These are phyloP conservation scores for Pseudogymnoascus sp. DNA, from an alignment of 2,329 filamentous ascomycete species.

Conservation along the genomic window DNA sequence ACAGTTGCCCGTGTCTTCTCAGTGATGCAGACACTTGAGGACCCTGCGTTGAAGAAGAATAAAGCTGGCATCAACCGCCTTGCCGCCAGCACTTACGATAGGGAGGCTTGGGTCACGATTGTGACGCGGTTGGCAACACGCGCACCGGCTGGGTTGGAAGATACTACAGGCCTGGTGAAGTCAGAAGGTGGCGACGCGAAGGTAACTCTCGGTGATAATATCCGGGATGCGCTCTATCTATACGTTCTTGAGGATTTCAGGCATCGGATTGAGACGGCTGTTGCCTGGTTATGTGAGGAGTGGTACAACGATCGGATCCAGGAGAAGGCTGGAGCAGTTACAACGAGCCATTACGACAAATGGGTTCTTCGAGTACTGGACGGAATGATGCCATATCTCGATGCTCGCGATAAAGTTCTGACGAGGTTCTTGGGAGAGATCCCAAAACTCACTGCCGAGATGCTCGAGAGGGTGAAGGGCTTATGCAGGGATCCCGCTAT, in stretches of 20 bases:
- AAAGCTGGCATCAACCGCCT: slow-evolving; percentile 74
- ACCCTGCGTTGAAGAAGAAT: slow-evolving; percentile 51
- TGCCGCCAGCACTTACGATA: slow-evolving; percentile 74
- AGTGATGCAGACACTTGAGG: slow-evolving; percentile 67
- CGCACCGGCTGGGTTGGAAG: slow-evolving; percentile 62
- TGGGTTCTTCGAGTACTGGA: slow-evolving; percentile 79
- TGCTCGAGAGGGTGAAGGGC: slow-evolving; percentile 65
- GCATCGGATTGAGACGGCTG: slow-evolving; percentile 77
- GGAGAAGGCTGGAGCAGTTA: slow-evolving; percentile 36
- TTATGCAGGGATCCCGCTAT: slow-evolving; percentile 60
- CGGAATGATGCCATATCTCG: slow-evolving; percentile 83
- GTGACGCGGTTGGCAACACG: slow-evolving; percentile 79
- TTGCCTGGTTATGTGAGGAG: slow-evolving; percentile 92
- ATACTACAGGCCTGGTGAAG: slow-evolving; percentile 42
- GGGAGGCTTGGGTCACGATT: slow-evolving; percentile 86
- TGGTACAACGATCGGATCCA: slow-evolving; percentile 85
- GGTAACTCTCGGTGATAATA: slow-evolving; percentile 54
- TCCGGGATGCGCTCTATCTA: slow-evolving; percentile 72
- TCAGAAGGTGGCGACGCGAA: slow-evolving; percentile 40
- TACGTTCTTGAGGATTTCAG: slow-evolving; percentile 92
- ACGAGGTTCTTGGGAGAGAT: slow-evolving; percentile 90
- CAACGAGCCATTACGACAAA: slow-evolving; percentile 63
- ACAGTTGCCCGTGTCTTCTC: slow-evolving; percentile 71
- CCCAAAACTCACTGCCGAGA: slow-evolving; percentile 63
- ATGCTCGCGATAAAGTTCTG: slow-evolving; percentile 80